Evolutionary conservation across 179 eudicot genomes (phyloP).

Genomic region (Nepenthes alata): DNA sequence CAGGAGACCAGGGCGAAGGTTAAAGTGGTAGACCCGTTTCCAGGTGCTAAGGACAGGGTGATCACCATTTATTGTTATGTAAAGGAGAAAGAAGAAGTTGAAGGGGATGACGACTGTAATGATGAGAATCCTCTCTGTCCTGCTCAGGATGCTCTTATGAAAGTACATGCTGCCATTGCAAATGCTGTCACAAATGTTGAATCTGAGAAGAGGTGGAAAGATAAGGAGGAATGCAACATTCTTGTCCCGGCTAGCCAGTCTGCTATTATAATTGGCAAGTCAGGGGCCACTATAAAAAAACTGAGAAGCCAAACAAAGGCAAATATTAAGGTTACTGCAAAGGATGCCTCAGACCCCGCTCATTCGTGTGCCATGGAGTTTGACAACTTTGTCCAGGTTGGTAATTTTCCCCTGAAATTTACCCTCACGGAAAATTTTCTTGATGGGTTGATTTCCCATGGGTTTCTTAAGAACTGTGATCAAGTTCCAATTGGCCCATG

Average conservation of each 20-base stretch:
- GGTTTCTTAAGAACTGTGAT: too few relatives aligned
- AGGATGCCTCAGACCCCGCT: slow-evolving; percentile 52
- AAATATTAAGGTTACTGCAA: slow-evolving; percentile 52
- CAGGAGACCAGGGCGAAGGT: slow-evolving; percentile 72
- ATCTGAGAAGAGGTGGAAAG: slow-evolving; percentile 39
- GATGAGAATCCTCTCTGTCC: slow-evolving; percentile 57
- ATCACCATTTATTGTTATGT: slow-evolving; percentile 70
- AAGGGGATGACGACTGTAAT: slow-evolving; percentile 52
- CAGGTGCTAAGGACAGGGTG: slow-evolving; percentile 79
- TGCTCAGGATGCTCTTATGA: slow-evolving; percentile 93
- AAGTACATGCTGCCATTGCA: slow-evolving; percentile 60
- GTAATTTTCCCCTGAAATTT: neutral
- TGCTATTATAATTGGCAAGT: slow-evolving; percentile 83
- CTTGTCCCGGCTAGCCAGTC: slow-evolving; percentile 92
- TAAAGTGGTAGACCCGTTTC: slow-evolving; percentile 88
- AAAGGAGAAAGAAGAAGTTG: slow-evolving; percentile 56
- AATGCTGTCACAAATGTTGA: slow-evolving; percentile 54
- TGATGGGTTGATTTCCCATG: too few relatives aligned
- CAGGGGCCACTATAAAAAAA: slow-evolving; percentile 73
- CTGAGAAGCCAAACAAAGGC: slow-evolving; percentile 63
- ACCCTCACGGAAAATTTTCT: too few relatives aligned
- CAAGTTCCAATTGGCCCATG: too few relatives aligned
- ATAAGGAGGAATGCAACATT: slow-evolving; percentile 68
- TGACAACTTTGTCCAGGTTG: slow-evolving; percentile 84
- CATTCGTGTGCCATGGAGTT: slow-evolving; percentile 89